Base-by-base conservation (phyloP, 78 protist species). In the Bodo saltans region DNA sequence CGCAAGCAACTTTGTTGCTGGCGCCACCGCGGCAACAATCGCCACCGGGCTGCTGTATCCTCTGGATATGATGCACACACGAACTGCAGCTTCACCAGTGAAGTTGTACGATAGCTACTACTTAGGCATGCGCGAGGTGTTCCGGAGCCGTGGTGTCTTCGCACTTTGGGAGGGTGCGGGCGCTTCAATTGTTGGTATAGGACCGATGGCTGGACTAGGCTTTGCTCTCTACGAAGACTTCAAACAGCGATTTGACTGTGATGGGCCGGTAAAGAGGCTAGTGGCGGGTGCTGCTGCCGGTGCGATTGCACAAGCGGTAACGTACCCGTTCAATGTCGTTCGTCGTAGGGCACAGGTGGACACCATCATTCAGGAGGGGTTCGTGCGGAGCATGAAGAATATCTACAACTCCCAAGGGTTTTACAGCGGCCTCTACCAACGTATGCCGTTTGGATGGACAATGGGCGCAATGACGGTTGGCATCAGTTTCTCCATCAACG, bases 121-220 rank as follows among this genome's bases (percentile, higher is more conserved):
- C 68, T 68, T n/a, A 4, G 79, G 74, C 26, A 32, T 83, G 79
- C 70, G 39, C 0, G 8, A 23, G 70, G 0, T 39, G 3, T 0
- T 33, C 30, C 34, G 1, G 30, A 37, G 28, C 41, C 73, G 39
- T 2, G 88, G 87, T 47, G 33, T 27, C 25, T 67, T 60, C n/a
- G 42, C 4, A 26, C 37, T 85, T 32, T 88, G 53, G 75, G 37
- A 82, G 3, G 94, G 94, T 42, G 32, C 89, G n/a, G 0, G 28
- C 3, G 75, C 95, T 2, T 88, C 95, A 23, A 0, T 91, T 68
- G 17, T 79, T 23, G 98, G 98, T 30, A 91, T 95, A 34, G 79
- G 83, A 0, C 98, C 98, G 70, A 93, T 93, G 38, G 96, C 93
- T 2, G 98, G 94, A 27, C 76, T 88, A 41, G 53, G 84, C 30